Evolutionary conservation across 257 asterid species (phyloP).

Genomic region (Asclepias syriaca): DNA sequence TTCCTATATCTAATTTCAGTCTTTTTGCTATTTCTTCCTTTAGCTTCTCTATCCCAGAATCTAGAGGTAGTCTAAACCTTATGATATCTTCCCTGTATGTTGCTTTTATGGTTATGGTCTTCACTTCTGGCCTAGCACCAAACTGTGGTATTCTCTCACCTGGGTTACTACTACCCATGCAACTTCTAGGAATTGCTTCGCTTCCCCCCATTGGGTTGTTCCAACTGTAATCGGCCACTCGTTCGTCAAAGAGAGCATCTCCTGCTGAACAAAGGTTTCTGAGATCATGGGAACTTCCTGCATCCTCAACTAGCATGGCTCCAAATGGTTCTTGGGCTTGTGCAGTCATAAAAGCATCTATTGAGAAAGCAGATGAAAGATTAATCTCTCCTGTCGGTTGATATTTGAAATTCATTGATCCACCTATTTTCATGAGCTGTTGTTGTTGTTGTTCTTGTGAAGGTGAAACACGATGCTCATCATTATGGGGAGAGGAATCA

Average conservation of each 20-base stretch:
- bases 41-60: constrained; percentile 46
- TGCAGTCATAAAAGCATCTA: constrained; percentile 26
- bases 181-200: constrained; percentile 31
- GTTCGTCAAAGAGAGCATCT: constrained; percentile 46
- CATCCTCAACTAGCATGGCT: constrained; percentile 68
- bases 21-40: constrained; percentile 81
- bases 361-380: constrained; percentile 41
- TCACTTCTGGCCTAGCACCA: constrained; percentile 41
- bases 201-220: constrained; percentile 31
- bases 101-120: constrained; percentile 69
- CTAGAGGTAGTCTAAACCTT: constrained; percentile 54
- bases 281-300: constrained; percentile 80
- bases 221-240: constrained; percentile 49
- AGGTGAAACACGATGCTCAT: constrained; percentile 42
- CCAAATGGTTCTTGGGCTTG: constrained; percentile 42
- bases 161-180: constrained; percentile 25
- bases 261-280: constrained; percentile 50
- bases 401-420: constrained; percentile 23
- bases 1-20: constrained; percentile 69
- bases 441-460: constrained; percentile 20
- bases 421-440: constrained; percentile 22
- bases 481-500: constrained; percentile 44
- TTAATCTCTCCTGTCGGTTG: constrained; percentile 39
- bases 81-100: constrained; percentile 67
- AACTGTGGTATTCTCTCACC: constrained; percentile 32